These are phyloP conservation scores for Colletotrichum costaricense DNA, from an alignment of 2,329 filamentous ascomycete genomes.

Conservation along the genomic window DNA sequence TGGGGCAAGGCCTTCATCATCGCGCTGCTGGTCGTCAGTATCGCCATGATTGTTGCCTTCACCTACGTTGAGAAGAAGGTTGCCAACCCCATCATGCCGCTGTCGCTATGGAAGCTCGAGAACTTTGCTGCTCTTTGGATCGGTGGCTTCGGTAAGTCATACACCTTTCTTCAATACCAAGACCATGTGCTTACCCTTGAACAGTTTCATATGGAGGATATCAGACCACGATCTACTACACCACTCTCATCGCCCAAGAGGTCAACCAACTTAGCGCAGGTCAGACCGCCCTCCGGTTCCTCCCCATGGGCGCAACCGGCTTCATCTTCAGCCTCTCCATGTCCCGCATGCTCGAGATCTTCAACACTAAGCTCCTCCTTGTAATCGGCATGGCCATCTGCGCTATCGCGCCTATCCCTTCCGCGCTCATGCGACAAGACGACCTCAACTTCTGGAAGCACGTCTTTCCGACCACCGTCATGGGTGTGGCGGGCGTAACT, in stretches of 20 bases:
- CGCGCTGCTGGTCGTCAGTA: conserved; percentile 49
- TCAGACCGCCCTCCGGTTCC: conserved; percentile 25
- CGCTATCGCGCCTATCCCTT: conserved; percentile 22
- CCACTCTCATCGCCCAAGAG: conserved; percentile 28
- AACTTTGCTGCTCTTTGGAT: conserved; percentile 59
- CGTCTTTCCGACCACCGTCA: conserved; percentile 26
- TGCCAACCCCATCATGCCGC: conserved; percentile 56
- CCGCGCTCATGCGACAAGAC: conserved; percentile 19
- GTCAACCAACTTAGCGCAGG: conserved; percentile 30
- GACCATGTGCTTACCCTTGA: not conserved
- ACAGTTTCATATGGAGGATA: conserved; percentile 31
- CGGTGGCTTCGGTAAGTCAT: conserved; percentile 47
- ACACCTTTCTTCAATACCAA: no score
- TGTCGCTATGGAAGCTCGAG: conserved; percentile 56
- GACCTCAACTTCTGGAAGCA: conserved; percentile 32
- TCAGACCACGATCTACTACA: conserved; percentile 31
- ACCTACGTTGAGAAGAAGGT: conserved; percentile 55
- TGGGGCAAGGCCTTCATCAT: conserved; percentile 58
- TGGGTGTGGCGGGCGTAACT: conserved; percentile 25
- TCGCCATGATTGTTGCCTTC: conserved; percentile 51
- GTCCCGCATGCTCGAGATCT: conserved; percentile 31
- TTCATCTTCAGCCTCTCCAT: conserved; percentile 31
- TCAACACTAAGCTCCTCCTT: conserved; percentile 26
- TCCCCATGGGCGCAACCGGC: conserved; percentile 25
- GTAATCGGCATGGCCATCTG: conserved; percentile 20